Evolutionary conservation across 2,329 filamentous ascomycete species (phyloP).

Genomic region (Alternaria sp.): DNA sequence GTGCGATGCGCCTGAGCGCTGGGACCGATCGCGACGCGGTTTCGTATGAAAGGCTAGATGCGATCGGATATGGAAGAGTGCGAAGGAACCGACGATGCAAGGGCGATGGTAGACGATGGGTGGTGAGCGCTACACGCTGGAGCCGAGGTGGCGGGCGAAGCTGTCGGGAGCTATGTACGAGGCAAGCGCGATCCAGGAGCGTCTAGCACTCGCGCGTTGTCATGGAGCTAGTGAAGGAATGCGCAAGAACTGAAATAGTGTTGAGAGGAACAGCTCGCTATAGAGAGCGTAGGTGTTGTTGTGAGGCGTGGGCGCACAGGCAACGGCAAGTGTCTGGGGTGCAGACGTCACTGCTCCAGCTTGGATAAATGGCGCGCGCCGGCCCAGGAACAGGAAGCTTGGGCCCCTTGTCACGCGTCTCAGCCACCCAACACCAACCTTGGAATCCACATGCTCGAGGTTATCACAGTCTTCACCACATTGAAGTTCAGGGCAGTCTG

Average conservation of each 20-base stretch:
- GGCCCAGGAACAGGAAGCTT: slow-evolving; percentile 22
- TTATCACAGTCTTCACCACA: neutral
- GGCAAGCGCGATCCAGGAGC: neutral
- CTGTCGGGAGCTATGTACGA: slow-evolving; percentile 3
- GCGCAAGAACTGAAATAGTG: neutral
- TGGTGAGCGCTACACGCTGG: neutral
- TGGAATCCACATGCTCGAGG: neutral
- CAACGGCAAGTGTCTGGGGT: slow-evolving; percentile 16
- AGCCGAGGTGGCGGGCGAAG: slow-evolving; percentile 23
- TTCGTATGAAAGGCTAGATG: neutral
- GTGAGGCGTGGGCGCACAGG: slow-evolving; percentile 15
- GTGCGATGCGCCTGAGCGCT: slow-evolving; percentile 21
- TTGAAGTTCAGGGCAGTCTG: neutral
- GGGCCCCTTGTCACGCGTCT: slow-evolving; percentile 16
- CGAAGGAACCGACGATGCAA: neutral
- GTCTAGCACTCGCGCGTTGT: neutral
- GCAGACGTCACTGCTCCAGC: slow-evolving; percentile 24
- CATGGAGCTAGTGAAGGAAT: neutral
- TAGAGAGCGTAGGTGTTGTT: slow-evolving; percentile 1
- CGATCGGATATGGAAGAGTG: neutral
- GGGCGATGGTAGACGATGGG: neutral
- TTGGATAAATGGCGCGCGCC: slow-evolving; percentile 12
- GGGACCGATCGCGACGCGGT: neutral
- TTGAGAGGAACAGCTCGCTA: neutral
- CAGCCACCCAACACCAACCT: slow-evolving; percentile 1